A percentile compares a stretch with the other conserved stretches of the same genome.
Conservation (phyloP, 768 basidiomycete genomes). For the Ramaria rubella region DNA sequence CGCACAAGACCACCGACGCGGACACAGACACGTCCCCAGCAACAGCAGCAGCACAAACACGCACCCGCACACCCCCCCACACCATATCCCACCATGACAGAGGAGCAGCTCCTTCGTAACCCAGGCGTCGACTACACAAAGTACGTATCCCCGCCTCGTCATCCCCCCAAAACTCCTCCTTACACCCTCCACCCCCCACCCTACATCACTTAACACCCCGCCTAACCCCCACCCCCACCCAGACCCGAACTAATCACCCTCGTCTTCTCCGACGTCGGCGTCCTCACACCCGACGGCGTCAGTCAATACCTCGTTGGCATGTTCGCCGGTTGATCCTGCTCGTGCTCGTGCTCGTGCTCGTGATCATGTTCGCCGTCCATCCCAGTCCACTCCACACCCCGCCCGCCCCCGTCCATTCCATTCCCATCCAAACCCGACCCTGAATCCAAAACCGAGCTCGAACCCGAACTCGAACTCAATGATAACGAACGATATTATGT, state of each 20-base stretch:
- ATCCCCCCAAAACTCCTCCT: background rate
- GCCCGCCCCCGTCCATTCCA: too few species aligned
- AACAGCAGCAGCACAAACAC: too few species aligned
- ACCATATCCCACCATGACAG: slow-evolving; percentile 51
- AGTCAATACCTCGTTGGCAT: slow-evolving; percentile 94
- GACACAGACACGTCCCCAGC: too few species aligned
- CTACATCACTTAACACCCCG: too few species aligned
- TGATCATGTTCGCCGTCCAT: too few species aligned
- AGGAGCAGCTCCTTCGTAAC: slow-evolving; percentile 74
- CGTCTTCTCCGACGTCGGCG: slow-evolving; percentile 92
- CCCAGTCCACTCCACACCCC: too few species aligned
- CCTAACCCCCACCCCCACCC: slow-evolving; percentile 12
- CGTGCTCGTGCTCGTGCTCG: too few species aligned
- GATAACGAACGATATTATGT: too few species aligned
- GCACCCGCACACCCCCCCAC: background rate
- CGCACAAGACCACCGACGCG: too few species aligned
- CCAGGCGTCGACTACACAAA: slow-evolving; percentile 94
- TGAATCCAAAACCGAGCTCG: too few species aligned
- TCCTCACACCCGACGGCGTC: slow-evolving; percentile 86
- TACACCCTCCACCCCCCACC: slow-evolving; percentile 11
- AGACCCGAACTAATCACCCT: slow-evolving; percentile 91
- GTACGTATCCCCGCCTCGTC: slow-evolving; percentile 30
- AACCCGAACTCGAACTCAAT: too few species aligned
- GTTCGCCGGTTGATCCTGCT: slow-evolving; percentile 80
- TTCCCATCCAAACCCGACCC: too few species aligned